Conservation (phyloP, 208 protist species). For the Angomonas ambiguus region DNA sequence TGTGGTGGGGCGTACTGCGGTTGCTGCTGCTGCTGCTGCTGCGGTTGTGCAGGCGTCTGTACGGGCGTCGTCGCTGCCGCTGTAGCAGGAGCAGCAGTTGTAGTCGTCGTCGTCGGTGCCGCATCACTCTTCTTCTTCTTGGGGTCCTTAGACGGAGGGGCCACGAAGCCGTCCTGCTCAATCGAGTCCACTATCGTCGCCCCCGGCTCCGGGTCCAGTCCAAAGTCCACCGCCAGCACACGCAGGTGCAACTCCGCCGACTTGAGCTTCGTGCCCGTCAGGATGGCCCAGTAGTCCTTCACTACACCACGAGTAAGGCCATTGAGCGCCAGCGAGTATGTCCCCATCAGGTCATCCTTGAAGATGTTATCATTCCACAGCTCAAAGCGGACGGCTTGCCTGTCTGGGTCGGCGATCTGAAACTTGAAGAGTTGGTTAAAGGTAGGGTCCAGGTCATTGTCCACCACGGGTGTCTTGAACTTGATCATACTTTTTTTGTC, state of each 20-base stretch:
- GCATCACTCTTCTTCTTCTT: conserved; percentile 19
- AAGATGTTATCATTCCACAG: conserved; percentile 59
- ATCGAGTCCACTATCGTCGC: conserved; percentile 20
- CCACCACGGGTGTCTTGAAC: conserved; percentile 44
- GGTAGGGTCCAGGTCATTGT: conserved; percentile 48
- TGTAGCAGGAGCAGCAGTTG: conserved; percentile 6
- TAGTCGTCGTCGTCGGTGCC: not conserved
- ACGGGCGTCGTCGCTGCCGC: conserved; percentile 11
- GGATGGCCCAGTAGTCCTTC: conserved; percentile 51
- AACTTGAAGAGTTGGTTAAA: conserved; percentile 73
- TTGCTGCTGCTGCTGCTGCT: conserved; percentile 17
- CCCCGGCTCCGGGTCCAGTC: conserved; percentile 18
- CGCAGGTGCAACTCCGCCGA: conserved; percentile 54
- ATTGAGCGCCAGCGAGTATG: conserved; percentile 49
- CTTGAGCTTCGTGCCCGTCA: conserved; percentile 31
- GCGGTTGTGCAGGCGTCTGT: not conserved
- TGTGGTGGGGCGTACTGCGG: conserved; percentile 9
- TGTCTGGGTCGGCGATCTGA: conserved; percentile 49
- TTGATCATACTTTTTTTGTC: conserved; percentile 25
- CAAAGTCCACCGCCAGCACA: conserved; percentile 60
- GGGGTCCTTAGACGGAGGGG: conserved; percentile 16
- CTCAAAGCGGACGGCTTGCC: conserved; percentile 43
- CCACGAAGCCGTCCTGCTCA: conserved; percentile 22
- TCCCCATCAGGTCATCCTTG: conserved; percentile 45
- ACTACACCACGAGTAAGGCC: conserved; percentile 49